Percentiles rank a stretch among this genome's conserved stretches.
Conservation (phyloP, 148 eudicot genomes). For the Rhododendron ferrugineum region DNA sequence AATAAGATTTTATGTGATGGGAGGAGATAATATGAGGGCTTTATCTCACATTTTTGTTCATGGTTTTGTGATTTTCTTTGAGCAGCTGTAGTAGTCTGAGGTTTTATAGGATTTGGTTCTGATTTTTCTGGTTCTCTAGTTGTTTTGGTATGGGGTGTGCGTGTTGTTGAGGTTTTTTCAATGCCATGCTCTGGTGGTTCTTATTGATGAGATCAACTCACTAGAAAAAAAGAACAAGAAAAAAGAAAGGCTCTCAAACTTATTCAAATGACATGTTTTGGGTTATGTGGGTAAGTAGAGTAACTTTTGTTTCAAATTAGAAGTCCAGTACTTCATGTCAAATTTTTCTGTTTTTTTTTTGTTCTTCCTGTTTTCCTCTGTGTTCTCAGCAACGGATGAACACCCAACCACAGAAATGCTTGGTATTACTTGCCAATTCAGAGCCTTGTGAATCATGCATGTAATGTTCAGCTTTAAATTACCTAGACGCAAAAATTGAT, state of each 20-base stretch:
- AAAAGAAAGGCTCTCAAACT: background rate
- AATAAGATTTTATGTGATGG: background rate
- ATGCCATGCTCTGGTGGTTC: background rate
- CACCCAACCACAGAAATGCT: background rate
- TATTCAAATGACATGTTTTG: background rate
- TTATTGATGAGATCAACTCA: background rate
- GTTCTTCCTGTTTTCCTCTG: background rate
- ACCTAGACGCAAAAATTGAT: background rate
- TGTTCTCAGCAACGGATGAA: background rate
- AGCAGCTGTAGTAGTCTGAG: background rate
- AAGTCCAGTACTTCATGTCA: background rate
- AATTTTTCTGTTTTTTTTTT: background rate
- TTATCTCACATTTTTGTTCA: background rate
- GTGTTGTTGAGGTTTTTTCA: background rate
- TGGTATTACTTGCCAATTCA: background rate
- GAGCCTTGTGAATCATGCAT: background rate
- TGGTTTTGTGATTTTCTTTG: background rate
- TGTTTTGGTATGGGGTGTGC: background rate
- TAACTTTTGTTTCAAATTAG: background rate
- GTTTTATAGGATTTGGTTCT: background rate
- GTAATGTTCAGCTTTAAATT: background rate
- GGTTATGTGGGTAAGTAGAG: background rate
- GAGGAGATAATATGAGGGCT: background rate
- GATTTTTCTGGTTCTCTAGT: background rate
- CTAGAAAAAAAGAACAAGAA: background rate